Conservation (phyloP, 371 early-diverging fungal genomes). For the Mortierella sp. region DNA sequence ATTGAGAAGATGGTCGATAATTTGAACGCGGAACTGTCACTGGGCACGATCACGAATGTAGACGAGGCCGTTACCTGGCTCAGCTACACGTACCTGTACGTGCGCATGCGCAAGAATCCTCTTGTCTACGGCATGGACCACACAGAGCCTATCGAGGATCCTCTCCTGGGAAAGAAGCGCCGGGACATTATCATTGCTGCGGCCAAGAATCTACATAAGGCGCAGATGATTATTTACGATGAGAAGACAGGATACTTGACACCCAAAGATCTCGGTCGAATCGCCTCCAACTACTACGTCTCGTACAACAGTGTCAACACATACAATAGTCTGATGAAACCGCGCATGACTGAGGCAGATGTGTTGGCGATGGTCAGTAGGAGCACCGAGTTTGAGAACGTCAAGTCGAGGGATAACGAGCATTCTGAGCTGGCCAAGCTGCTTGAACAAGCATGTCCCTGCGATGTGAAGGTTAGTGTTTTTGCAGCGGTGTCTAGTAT, state of each 20-base stretch:
- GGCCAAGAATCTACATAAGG: slow-evolving; percentile 77
- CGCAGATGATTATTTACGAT: slow-evolving; percentile 95
- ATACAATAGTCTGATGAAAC: slow-evolving; percentile 78
- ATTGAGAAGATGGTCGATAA: slow-evolving; percentile 90
- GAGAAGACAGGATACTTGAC: slow-evolving; percentile 83
- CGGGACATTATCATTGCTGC: slow-evolving; percentile 82
- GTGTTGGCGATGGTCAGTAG: slow-evolving; percentile 87
- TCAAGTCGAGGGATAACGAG: slow-evolving; percentile 91
- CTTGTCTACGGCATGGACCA: slow-evolving; percentile 90
- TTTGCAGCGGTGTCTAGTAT: not conserved
- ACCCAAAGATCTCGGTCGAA: slow-evolving; percentile 93
- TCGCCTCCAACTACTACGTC: slow-evolving; percentile 93
- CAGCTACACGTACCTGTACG: slow-evolving; percentile 96
- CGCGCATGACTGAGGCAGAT: slow-evolving; percentile 90
- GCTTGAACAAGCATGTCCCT: slow-evolving; percentile 77
- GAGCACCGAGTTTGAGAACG: slow-evolving; percentile 94
- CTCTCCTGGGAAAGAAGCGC: slow-evolving; percentile 78
- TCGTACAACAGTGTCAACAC: slow-evolving; percentile 87
- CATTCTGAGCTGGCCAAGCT: slow-evolving; percentile 81
- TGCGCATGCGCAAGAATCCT: slow-evolving; percentile 97
- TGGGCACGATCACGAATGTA: slow-evolving; percentile 94
- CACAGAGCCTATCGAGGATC: slow-evolving; percentile 81
- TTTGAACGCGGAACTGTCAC: slow-evolving; percentile 96
- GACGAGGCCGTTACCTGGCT: slow-evolving; percentile 98
- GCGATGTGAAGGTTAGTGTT: slow-evolving; percentile 64